Base-by-base conservation (phyloP, 495 filamentous ascomycete species). In the Aspergillus campestris region DNA sequence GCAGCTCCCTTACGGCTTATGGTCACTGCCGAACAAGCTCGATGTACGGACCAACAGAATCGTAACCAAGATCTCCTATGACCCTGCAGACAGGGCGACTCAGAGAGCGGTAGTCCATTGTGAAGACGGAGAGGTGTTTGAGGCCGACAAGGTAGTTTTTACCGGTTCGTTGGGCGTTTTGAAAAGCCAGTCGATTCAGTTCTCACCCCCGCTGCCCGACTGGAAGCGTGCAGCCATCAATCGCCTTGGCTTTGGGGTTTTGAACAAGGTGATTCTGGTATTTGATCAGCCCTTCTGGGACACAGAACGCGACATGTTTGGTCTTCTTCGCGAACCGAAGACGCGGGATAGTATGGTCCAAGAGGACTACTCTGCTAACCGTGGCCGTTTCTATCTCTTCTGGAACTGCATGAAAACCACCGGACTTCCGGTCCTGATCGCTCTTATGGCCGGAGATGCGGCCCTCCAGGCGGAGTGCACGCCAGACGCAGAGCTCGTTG, bases 381-480 rank as follows among this genome's bases (percentile, higher is more conserved):
- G 84, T 45, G 92, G 92, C 12, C 82, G 90, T 8, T 95, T 92
- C 69, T 99, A 96, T 56, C 78, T 97, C 53, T 96, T 95, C 77
- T 97, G 94, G 80, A 97, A 99, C 58, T 85, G 87, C 46, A 81
- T 88, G 46, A 85, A 87, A 47, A 94, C 87, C 3, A 87, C 86
- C 39, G 92, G 92, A 6, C 72, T 89, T 30, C 92, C 92, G 4
- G 84, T 86, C 5, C 69, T 98, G 12, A 77, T 96, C 36, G 94
- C 89, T 12, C 77, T 99, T 30, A 96, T 99, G 94, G 89, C 90
- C 34, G 92, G 92, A 13, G 86, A 97, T 55, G 85, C 92, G n/a
- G 94, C 90, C 27, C 81, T 84, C 48, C 80, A 94, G 50, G 85
- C 87, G 1, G 92, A 99, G 64, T 69, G 66, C 35, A 83, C 76